Base-by-base conservation (phyloP, 331 rosid species). In the Cucumis variabilis region DNA sequence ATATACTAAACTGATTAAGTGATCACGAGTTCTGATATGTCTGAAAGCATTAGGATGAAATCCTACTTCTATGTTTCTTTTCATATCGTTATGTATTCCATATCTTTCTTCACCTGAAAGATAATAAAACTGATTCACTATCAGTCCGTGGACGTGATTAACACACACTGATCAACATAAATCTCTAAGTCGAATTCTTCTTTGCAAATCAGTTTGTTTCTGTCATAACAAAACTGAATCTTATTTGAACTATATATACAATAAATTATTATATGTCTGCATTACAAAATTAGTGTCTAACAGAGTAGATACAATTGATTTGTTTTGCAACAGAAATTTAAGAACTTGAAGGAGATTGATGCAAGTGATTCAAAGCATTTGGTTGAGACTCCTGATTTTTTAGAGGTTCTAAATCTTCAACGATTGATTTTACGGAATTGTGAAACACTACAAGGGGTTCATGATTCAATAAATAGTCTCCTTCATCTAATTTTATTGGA, bases 361-460 rank as follows among this genome's bases (percentile, higher is more conserved):
- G 79, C 68, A 13, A 25, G 79, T 23, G 79, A 66, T 10, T 87
- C 78, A 0, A 11, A 19, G 27, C 20, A 13, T 37, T 51, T 87
- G 79, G 37, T 13, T 65, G 13, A 79, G 24, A 87, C 53, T 66
- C 89, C 86, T 13, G 28, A 87, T 65, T 80, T 87, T 12, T 9
- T 16, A 2, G 13, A 23, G 23, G 73, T 53, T 20, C 72, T 50
- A 23, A 51, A 87, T 4, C 86, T 87, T 53, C 86, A 28, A 60
- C 19, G 67, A 37, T 55, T 87, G 50, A 51, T 68, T 72, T 75
- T 87, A 19, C 23, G 55, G 13, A 85, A 85, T 69, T 87, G 89
- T 55, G 58, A 9, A 37, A 33, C 72, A 4, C 63, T 87, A 27
- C 12, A 51, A 1, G 13, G 33, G 13, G 20, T 72, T 37, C 78